These are phyloP conservation scores for Lactifluus subvellereus DNA, from an alignment of 768 basidiomycete genomes.

Conservation along the genomic window DNA sequence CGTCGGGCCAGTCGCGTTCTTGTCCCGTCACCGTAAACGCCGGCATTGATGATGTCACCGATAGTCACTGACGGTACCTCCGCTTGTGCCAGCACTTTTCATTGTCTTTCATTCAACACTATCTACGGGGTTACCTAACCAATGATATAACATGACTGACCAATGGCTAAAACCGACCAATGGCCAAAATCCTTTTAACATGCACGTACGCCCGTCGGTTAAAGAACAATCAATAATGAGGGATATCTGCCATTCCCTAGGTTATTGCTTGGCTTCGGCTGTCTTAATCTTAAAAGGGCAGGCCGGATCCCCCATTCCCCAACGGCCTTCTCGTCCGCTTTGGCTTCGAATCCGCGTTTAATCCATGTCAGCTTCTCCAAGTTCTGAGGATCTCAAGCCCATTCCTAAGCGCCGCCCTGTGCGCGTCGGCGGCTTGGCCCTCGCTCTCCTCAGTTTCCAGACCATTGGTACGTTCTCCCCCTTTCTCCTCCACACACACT, in stretches of 20 bases:
- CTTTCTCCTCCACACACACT: neutral
- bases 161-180: too few species aligned
- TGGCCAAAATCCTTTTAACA: neutral
- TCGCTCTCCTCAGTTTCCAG: conserved; percentile 31
- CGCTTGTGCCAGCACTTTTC: too few species aligned
- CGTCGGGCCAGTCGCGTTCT: conserved; percentile 13
- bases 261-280: too few species aligned
- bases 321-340: neutral
- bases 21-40: neutral
- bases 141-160: too few species aligned
- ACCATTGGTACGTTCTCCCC: conserved; percentile 26
- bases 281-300: neutral
- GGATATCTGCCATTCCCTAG: neutral
- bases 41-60: too few species aligned
- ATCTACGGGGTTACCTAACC: too few species aligned
- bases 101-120: too few species aligned
- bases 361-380: neutral
- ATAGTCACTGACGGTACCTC: neutral
- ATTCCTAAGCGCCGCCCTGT: neutral
- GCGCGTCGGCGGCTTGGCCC: conserved; percentile 18
- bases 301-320: neutral
- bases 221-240: neutral
- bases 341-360: neutral
- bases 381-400: neutral
- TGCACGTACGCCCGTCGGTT: neutral